Evolutionary conservation across 305 asterid genomes (phyloP).

Genomic region (Solanum hybrid): DNA sequence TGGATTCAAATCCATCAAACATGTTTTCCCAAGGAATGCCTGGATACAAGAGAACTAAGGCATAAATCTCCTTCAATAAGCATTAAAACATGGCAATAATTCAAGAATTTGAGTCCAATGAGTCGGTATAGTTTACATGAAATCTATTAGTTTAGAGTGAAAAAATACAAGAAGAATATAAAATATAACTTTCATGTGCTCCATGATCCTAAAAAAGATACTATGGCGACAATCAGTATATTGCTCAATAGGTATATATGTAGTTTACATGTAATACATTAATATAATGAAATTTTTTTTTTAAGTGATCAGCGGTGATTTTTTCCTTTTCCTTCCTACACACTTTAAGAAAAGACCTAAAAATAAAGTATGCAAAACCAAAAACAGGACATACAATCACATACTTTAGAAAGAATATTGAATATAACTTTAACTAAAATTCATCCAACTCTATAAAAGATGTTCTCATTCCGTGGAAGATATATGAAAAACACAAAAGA

Average conservation of each 20-base stretch:
- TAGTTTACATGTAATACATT: not conserved
- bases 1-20: not conserved
- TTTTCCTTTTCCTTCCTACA: not conserved
- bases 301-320: not conserved
- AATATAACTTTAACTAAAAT: too few species aligned
- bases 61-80: not conserved
- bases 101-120: not conserved
- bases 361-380: not conserved
- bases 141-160: not conserved
- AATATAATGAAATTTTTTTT: not conserved
- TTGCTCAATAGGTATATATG: not conserved
- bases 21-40: not conserved
- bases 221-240: not conserved
- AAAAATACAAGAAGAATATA: not conserved
- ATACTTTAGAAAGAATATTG: not conserved
- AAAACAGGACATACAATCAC: not conserved
- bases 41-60: not conserved
- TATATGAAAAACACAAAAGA: not conserved
- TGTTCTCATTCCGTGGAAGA: not conserved
- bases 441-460: not conserved
- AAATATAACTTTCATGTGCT: not conserved
- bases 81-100: not conserved
- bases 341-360: not conserved
- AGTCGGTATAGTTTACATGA: not conserved
- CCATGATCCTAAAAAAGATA: not conserved